phyloP scores from a whole-genome alignment of 306 rosid genomes.

The Pterocarpus macrocarpus region DNA sequence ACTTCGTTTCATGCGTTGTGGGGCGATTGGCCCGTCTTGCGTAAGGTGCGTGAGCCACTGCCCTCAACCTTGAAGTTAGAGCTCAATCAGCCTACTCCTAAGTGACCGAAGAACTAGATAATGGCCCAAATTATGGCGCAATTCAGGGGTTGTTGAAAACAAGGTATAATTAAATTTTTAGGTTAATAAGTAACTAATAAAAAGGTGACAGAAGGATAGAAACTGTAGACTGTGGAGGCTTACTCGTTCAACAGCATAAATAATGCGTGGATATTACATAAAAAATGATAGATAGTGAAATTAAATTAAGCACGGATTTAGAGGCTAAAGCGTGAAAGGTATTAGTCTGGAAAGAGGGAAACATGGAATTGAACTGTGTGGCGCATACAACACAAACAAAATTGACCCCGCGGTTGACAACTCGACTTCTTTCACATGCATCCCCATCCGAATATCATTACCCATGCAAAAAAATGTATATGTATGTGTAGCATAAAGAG shows the following conservation, averaged over 20 bases:
- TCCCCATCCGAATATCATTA: constrained; percentile 31
- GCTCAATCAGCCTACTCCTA: constrained; percentile 34
- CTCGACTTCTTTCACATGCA: constrained; percentile 22
- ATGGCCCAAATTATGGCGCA: constrained; percentile 83
- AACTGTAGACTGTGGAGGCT: neutral
- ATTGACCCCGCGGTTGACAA: constrained; percentile 42
- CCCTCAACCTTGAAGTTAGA: constrained; percentile 55
- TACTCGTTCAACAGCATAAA: constrained; percentile 26
- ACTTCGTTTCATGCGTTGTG: constrained; percentile 29
- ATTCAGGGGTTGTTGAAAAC: constrained; percentile 82
- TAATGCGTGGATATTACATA: constrained; percentile 33
- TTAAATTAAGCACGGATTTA: constrained; percentile 38
- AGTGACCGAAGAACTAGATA: constrained; percentile 51
- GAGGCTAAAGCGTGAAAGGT: constrained; percentile 47
- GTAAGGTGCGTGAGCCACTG: constrained; percentile 43
- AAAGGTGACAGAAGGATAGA: neutral
- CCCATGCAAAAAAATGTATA: constrained; percentile 16
- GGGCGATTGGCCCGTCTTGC: constrained; percentile 42
- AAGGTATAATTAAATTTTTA: constrained; percentile 36
- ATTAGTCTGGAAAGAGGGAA: constrained; percentile 64
- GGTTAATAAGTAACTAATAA: neutral
- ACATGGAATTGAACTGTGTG: constrained; percentile 60
- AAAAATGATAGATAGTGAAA: constrained; percentile 12
- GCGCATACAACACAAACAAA: constrained; percentile 63
- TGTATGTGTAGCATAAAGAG: neutral